phyloP scores from a whole-genome alignment of 192 early-diverging fungal species.

The Backusella liffmaniae region DNA sequence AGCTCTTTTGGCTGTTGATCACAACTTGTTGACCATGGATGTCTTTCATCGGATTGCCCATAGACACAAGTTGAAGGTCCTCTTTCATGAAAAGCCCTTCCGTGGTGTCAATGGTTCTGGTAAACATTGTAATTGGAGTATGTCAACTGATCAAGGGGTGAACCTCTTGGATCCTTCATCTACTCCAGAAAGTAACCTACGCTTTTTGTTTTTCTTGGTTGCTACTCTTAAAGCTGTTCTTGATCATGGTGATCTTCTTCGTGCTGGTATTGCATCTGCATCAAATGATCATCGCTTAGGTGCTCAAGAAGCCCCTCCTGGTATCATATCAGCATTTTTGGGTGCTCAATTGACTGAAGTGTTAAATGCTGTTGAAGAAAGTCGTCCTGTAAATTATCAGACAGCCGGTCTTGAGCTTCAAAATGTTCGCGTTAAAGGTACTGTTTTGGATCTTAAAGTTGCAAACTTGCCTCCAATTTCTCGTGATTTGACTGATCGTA shows the following conservation, averaged over 20 bases:
- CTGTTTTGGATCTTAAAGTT: conserved; percentile 94
- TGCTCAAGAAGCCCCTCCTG: conserved; percentile 97
- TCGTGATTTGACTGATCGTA: conserved; percentile 97
- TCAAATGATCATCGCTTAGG: conserved; percentile 98
- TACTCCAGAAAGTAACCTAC: conserved; percentile 96
- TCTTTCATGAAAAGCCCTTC: conserved; percentile 99
- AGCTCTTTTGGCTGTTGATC: conserved; percentile 92
- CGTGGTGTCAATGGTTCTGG: conserved; percentile 97
- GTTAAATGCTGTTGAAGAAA: conserved; percentile 87
- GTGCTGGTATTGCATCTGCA: conserved; percentile 87
- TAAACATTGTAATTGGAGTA: conserved; percentile 99
- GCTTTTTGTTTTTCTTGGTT: conserved; percentile 92
- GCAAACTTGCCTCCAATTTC: conserved; percentile 87
- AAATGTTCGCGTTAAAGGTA: conserved; percentile 92
- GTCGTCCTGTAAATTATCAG: conserved; percentile 81
- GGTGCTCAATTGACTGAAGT: conserved; percentile 96
- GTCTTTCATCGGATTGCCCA: conserved; percentile 95
- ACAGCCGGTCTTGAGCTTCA: conserved; percentile 77
- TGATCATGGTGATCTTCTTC: conserved; percentile 87
- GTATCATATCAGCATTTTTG: conserved; percentile 95
- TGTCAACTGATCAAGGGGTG: conserved; percentile 91
- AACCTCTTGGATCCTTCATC: conserved; percentile 95
- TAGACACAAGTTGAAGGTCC: conserved; percentile 91
- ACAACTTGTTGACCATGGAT: conserved; percentile 98
- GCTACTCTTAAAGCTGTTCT: conserved; percentile 88